A percentile compares a stretch with the other conserved stretches of the same genome.
Evolutionary conservation across 192 early-diverging fungal species (phyloP).

Genomic region (Coemansia sp.): DNA sequence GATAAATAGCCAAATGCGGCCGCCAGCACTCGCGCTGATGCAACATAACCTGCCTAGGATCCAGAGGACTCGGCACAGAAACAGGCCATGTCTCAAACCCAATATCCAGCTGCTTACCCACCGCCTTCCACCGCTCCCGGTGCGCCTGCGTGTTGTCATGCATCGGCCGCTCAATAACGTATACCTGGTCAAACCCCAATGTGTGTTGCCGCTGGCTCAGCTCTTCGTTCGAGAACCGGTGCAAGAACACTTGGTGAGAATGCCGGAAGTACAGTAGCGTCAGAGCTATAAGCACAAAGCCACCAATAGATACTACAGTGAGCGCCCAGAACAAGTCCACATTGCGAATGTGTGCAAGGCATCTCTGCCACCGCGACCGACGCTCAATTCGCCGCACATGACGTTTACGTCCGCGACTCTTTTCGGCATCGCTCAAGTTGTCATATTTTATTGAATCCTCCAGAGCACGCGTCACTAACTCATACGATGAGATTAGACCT

Average conservation of each 20-base stretch:
- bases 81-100: constrained; percentile 42
- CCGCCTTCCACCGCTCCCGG: constrained; percentile 22
- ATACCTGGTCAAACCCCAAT: constrained; percentile 43
- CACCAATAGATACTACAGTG: constrained; percentile 24
- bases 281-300: constrained; percentile 47
- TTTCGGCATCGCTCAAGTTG: constrained; percentile 52
- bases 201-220: constrained; percentile 19
- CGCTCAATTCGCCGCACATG: constrained; percentile 30
- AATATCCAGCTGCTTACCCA: constrained; percentile 22
- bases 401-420: constrained; percentile 49
- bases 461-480: constrained; percentile 43
- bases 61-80: constrained; percentile 24
- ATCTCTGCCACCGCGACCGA: constrained; percentile 19
- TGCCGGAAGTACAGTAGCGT: constrained; percentile 47
- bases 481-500: constrained; percentile 41
- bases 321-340: constrained; percentile 52
- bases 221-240: constrained; percentile 46
- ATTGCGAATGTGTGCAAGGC: constrained; percentile 14
- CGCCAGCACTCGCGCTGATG: constrained; percentile 55
- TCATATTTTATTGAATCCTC: constrained; percentile 51
- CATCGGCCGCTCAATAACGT: constrained; percentile 41
- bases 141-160: constrained; percentile 17
- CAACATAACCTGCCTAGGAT: constrained; percentile 27
- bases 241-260: constrained; percentile 35
- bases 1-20: constrained; percentile 41